phyloP scores from a whole-genome alignment of 1,284 basidiomycete species.

The Lignosus rhinocerotis region DNA sequence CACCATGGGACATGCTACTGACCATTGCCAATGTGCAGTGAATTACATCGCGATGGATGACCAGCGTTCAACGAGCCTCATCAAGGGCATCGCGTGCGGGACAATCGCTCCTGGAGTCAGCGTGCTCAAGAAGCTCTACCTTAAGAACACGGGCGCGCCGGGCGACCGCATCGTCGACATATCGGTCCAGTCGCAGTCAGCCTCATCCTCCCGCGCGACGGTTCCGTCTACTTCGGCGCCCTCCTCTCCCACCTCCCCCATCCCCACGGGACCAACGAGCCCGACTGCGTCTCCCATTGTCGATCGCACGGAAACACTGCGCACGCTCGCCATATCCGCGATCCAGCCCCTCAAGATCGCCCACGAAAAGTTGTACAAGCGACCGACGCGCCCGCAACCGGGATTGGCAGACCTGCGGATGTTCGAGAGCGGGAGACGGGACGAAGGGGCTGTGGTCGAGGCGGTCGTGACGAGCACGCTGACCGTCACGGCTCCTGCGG shows the following conservation, averaged over 20 bases:
- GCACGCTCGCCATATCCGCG: conserved; percentile 61
- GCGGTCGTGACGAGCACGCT: conserved; percentile 52
- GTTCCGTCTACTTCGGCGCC: conserved; percentile 25
- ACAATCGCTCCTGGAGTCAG: conserved; percentile 55
- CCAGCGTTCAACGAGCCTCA: conserved; percentile 63
- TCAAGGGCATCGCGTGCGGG: conserved; percentile 74
- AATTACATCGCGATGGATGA: conserved; percentile 64
- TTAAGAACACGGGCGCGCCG: conserved; percentile 57
- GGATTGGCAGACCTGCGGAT: conserved; percentile 55
- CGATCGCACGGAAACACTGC: conserved; percentile 61
- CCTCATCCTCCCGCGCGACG: conserved; percentile 9
- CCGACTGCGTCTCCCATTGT: conserved; percentile 21
- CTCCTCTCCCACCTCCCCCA: background rate
- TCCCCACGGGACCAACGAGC: background rate
- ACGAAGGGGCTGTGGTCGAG: conserved; percentile 52
- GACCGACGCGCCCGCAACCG: conserved; percentile 36
- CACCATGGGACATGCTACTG: background rate
- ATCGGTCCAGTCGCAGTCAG: conserved; percentile 61
- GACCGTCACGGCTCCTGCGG: conserved; percentile 52
- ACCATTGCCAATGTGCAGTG: conserved; percentile 39
- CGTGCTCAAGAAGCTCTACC: conserved; percentile 57
- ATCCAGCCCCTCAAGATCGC: conserved; percentile 52
- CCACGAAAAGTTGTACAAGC: conserved; percentile 52
- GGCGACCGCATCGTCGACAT: conserved; percentile 75
- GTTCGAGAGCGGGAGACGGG: conserved; percentile 57